Base-by-base conservation (phyloP, 2,329 filamentous ascomycete species). In the Cordyceps javanica region DNA sequence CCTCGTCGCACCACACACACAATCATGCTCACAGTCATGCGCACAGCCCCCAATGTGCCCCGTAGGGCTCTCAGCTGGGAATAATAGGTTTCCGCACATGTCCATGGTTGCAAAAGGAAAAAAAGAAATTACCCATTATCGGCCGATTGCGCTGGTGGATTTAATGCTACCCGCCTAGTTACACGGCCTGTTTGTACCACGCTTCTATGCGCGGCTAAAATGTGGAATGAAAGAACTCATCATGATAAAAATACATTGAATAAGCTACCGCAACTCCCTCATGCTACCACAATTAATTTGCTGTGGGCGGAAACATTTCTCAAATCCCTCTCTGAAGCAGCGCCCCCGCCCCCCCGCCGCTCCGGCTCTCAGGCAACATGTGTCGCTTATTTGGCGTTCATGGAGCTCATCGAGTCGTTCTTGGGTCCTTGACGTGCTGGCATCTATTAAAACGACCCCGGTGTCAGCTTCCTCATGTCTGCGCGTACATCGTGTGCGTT, bases 341-440 rank as follows among this genome's bases (percentile, higher is more conserved):
- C n/a, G n/a, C n/a, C n/a, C n/a, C n/a, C n/a, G 19, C 5, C 41
- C 16, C 28, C n/a, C 10, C 26, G 9, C 16, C 26, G 8, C 48
- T n/a, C 32, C 3, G 19, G 3, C 48, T 21, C 21, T 32, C 32
- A 13, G 7, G 49, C 3, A 2, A 23, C n/a, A 11, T 38, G 11
- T 25, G 11, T 25, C 23, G 62, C 70, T 28, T 77, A 79, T 62
- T 79, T 75, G 60, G 70, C 65, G 60, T 69, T 68, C 64, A 77
- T 74, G 36, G 69, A 61, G 55, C 76, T 76, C 63, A 75, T 76
- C 59, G 75, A 73, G 54, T 83, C 80, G 70, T 83, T 84, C 69
- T 75, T 82, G 62, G 66, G 60, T 44, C 79, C 81, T 67, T 77
- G 75, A 45, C 80, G 80, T 55, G 75, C 78, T 46, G 75, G 72